These are phyloP conservation scores for Pachyrhizus erosus DNA, from an alignment of 306 rosid genomes.

Conservation along the genomic window DNA sequence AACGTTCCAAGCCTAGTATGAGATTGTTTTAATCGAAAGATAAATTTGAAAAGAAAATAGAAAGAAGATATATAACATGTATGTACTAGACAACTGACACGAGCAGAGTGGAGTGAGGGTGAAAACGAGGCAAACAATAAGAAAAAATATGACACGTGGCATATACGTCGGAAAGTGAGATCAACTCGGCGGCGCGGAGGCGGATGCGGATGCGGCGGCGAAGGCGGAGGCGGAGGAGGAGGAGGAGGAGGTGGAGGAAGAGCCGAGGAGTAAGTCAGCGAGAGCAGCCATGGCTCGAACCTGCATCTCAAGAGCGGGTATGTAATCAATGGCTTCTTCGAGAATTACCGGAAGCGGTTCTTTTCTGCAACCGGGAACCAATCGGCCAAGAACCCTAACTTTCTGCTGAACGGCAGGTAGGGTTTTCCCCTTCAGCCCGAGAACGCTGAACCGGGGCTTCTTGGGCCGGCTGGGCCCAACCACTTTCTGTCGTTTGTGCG, in stretches of 20 bases:
- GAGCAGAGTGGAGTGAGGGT: neutral
- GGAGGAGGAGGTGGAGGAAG: no score
- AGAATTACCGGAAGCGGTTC: constrained; percentile 83
- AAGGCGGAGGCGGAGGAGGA: no score
- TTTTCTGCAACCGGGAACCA: constrained; percentile 96
- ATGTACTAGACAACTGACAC: constrained; percentile 12
- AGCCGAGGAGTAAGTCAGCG: constrained; percentile 61
- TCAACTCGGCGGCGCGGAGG: constrained; percentile 57
- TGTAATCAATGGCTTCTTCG: constrained; percentile 86
- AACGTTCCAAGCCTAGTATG: constrained; percentile 22
- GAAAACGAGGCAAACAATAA: constrained; percentile 23
- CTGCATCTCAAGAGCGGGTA: constrained; percentile 96
- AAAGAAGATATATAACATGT: neutral
- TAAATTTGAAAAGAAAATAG: neutral
- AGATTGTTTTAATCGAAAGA: constrained; percentile 28
- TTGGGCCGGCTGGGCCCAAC: constrained; percentile 49
- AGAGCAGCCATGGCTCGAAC: constrained; percentile 88
- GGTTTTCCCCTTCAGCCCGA: constrained; percentile 72
- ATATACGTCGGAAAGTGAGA: constrained; percentile 4
- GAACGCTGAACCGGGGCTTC: constrained; percentile 68
- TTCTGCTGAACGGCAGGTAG: constrained; percentile 81
- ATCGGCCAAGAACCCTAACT: constrained; percentile 72
- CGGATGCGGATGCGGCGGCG: constrained; percentile 27
- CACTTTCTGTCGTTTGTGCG: constrained; percentile 49
- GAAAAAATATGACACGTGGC: constrained; percentile 13